Percentiles rank a stretch among this genome's conserved stretches.
These are phyloP conservation scores for Boletus sp. DNA, from an alignment of 768 basidiomycete species.

Conservation along the genomic window DNA sequence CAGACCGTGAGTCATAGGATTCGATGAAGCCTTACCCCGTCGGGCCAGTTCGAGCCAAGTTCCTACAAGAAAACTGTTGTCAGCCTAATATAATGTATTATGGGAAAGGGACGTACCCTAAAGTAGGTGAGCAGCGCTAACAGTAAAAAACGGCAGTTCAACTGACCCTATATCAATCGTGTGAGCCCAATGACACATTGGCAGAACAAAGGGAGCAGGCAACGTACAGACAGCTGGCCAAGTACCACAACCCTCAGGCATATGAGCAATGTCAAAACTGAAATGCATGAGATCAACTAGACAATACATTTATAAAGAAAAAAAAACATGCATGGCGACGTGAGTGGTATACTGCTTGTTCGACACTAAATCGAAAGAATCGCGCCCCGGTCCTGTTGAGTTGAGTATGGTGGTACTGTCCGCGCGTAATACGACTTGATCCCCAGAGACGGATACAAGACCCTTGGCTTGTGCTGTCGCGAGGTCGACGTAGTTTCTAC, in stretches of 20 bases:
- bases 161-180: slow-evolving; percentile 16
- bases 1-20: not conserved
- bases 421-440: slow-evolving; percentile 35
- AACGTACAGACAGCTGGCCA: slow-evolving; percentile 38
- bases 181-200: not conserved
- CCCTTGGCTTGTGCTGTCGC: slow-evolving; percentile 53
- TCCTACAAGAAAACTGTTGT: slow-evolving; percentile 14
- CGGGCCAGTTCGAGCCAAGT: slow-evolving; percentile 27
- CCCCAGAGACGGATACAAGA: slow-evolving; percentile 51
- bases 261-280: slow-evolving; percentile 37
- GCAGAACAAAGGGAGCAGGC: not conserved
- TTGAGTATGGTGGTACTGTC: slow-evolving; percentile 33
- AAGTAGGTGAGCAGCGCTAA: not conserved
- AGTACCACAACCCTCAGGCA: slow-evolving; percentile 40
- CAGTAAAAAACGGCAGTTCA: not conserved
- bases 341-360: slow-evolving; percentile 32
- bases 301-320: not conserved
- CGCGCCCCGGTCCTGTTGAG: slow-evolving; percentile 32
- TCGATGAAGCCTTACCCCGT: slow-evolving; percentile 2
- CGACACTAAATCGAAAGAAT: slow-evolving; percentile 34
- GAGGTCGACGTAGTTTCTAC: slow-evolving; percentile 43
- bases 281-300: not conserved
- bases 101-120: slow-evolving; percentile 17
- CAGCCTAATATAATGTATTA: not conserved
- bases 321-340: slow-evolving; percentile 29